Percentiles rank a stretch among this genome's conserved stretches.
Evolutionary conservation across 2,329 filamentous ascomycete species (phyloP).

Genomic region (Colletotrichum sp.): DNA sequence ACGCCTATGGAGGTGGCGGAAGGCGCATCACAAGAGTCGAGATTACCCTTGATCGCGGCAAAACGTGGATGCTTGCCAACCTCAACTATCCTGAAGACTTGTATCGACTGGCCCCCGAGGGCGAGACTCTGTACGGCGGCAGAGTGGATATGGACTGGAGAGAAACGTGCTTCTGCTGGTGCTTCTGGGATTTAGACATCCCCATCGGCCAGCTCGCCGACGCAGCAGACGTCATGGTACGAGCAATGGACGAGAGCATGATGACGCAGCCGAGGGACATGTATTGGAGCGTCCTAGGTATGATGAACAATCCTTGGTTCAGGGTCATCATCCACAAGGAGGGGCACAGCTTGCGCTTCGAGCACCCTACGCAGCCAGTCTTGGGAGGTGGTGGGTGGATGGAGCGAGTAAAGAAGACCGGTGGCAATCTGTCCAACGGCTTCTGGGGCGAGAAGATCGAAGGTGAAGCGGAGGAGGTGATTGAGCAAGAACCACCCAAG

Average conservation of each 20-base stretch:
- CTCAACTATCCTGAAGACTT: constrained; percentile 86
- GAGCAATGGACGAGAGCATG: constrained; percentile 91
- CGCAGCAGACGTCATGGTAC: constrained; percentile 77
- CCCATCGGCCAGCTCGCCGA: constrained; percentile 63
- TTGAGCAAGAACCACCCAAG: constrained; percentile 55
- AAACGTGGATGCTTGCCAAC: constrained; percentile 77
- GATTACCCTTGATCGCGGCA: constrained; percentile 82
- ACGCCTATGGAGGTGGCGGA: constrained; percentile 91
- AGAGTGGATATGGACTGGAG: constrained; percentile 81
- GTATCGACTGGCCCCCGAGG: constrained; percentile 69
- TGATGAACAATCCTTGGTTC: constrained; percentile 99
- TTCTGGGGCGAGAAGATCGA: constrained; percentile 80
- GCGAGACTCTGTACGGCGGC: constrained; percentile 74
- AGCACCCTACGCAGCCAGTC: constrained; percentile 86
- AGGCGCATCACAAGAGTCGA: constrained; percentile 83
- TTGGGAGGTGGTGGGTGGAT: constrained; percentile 87
- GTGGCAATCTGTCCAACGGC: constrained; percentile 80
- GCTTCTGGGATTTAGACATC: constrained; percentile 83
- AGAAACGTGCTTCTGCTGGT: constrained; percentile 89
- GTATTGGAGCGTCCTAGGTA: constrained; percentile 94
- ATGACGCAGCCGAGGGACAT: constrained; percentile 88
- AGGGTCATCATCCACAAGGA: constrained; percentile 78
- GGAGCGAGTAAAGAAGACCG: constrained; percentile 84
- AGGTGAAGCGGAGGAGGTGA: constrained; percentile 49
- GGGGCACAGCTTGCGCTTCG: constrained; percentile 68